A percentile compares a stretch with the other conserved stretches of the same genome.
Evolutionary conservation across 2,329 filamentous ascomycete genomes (phyloP).

Genomic region (Hypoxylon sp.): DNA sequence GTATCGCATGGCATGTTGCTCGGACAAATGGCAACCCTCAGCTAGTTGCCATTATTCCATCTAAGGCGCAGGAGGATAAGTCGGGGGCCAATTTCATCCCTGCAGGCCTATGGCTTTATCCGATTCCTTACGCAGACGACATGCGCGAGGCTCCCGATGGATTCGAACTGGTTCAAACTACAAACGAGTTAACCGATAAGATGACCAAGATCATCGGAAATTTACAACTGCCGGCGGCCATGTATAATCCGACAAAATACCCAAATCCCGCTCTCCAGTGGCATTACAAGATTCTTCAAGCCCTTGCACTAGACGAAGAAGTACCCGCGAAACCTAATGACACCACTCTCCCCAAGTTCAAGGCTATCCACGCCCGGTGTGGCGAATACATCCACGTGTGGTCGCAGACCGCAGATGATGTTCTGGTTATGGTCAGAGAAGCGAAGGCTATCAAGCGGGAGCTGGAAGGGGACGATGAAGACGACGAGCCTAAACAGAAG

Average conservation of each 20-base stretch:
- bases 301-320: conserved; percentile 91
- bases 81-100: conserved; percentile 78
- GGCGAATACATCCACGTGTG: conserved; percentile 83
- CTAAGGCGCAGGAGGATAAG: conserved; percentile 71
- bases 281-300: conserved; percentile 96
- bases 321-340: conserved; percentile 80
- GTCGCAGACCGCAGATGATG: conserved; percentile 74
- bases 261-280: conserved; percentile 94
- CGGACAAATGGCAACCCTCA: conserved; percentile 83
- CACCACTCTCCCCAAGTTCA: conserved; percentile 84
- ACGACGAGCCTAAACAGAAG: conserved; percentile 59
- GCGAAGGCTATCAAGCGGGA: conserved; percentile 64
- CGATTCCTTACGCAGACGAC: conserved; percentile 90
- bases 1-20: conserved; percentile 88
- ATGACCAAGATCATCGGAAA: conserved; percentile 89
- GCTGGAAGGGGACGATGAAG: conserved; percentile 58
- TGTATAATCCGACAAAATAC: conserved; percentile 87
- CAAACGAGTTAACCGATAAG: conserved; percentile 78
- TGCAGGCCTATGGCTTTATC: conserved; percentile 88
- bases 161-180: conserved; percentile 63
- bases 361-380: conserved; percentile 89
- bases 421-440: conserved; percentile 55
- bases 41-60: conserved; percentile 85
- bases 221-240: conserved; percentile 85
- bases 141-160: conserved; percentile 79